Conservation (phyloP, 1,139 yeast genomes). For the Magnusiomyces clavatus region DNA sequence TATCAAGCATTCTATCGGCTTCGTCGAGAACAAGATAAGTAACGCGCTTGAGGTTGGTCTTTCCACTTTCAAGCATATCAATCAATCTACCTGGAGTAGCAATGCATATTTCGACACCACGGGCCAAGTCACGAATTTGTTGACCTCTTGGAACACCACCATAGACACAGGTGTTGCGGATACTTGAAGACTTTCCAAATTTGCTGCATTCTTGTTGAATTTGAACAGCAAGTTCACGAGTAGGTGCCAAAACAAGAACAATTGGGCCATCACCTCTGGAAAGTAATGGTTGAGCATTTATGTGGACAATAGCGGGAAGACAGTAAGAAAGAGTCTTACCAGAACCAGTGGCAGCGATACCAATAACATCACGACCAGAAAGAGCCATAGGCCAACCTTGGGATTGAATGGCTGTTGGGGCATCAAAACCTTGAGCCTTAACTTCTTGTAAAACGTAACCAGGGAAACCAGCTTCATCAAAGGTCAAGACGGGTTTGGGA, state of each 20-base stretch:
- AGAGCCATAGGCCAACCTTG: slow-evolving; percentile 99
- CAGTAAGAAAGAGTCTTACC: slow-evolving; percentile 97
- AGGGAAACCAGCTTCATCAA: slow-evolving; percentile 97
- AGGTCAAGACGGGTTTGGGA: slow-evolving; percentile 88
- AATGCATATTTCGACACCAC: slow-evolving; percentile 92
- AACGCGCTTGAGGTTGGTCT: slow-evolving; percentile 91
- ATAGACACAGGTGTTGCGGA: slow-evolving; percentile 94
- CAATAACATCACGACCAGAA: slow-evolving; percentile 97
- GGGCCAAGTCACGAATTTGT: slow-evolving; percentile 87
- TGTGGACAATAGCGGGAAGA: slow-evolving; percentile 94
- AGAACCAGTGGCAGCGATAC: slow-evolving; percentile 98
- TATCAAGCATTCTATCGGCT: slow-evolving; percentile 82
- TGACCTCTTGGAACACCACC: slow-evolving; percentile 99
- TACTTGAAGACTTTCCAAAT: slow-evolving; percentile 85
- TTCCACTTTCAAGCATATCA: slow-evolving; percentile 93
- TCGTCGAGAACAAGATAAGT: slow-evolving; percentile 95
- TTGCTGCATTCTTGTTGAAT: slow-evolving; percentile 93
- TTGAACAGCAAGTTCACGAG: slow-evolving; percentile 98
- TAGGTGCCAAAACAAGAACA: slow-evolving; percentile 92
- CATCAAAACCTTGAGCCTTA: slow-evolving; percentile 84
- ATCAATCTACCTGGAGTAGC: slow-evolving; percentile 98
- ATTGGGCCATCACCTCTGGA: slow-evolving; percentile 96
- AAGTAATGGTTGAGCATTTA: slow-evolving; percentile 93
- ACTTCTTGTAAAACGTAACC: slow-evolving; percentile 85
- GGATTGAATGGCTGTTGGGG: slow-evolving; percentile 94